Conservation (phyloP, 352 stramenopile genomes). For the Discostella stelligera region DNA sequence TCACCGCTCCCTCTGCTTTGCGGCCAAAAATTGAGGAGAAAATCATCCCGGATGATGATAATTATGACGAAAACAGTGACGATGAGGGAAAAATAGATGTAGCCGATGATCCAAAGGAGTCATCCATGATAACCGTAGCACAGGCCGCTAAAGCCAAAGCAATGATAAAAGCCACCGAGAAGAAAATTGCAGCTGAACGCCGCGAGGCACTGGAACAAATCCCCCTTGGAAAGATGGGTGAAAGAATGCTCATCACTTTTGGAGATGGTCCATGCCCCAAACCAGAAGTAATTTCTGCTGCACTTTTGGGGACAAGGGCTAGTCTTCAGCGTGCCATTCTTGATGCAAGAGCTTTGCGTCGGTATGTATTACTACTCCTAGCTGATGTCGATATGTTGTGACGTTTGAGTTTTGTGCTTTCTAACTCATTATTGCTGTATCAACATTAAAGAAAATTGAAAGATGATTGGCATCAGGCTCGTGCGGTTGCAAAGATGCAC, state of each 20-base stretch:
- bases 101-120: neutral
- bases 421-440: slow-evolving; percentile 15
- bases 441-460: slow-evolving; percentile 35
- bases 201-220: slow-evolving; percentile 54
- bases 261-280: slow-evolving; percentile 59
- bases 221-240: slow-evolving; percentile 64
- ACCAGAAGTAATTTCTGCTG: slow-evolving; percentile 46
- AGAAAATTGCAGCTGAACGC: slow-evolving; percentile 14
- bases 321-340: slow-evolving; percentile 61
- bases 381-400: neutral
- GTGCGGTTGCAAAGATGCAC: slow-evolving; percentile 34
- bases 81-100: slow-evolving; percentile 15
- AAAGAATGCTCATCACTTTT: slow-evolving; percentile 75
- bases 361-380: slow-evolving; percentile 15
- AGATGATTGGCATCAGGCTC: slow-evolving; percentile 42
- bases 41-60: slow-evolving; percentile 33
- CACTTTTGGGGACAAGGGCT: slow-evolving; percentile 55
- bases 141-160: neutral
- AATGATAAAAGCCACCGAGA: neutral
- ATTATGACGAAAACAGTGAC: slow-evolving; percentile 46
- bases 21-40: neutral
- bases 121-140: neutral
- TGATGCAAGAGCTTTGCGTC: slow-evolving; percentile 64
- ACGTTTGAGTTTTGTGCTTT: neutral
- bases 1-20: neutral